A percentile compares a stretch with the other conserved stretches of the same genome.
Conservation (phyloP, 148 eudicot genomes). For the Fagopyrum esculentum region DNA sequence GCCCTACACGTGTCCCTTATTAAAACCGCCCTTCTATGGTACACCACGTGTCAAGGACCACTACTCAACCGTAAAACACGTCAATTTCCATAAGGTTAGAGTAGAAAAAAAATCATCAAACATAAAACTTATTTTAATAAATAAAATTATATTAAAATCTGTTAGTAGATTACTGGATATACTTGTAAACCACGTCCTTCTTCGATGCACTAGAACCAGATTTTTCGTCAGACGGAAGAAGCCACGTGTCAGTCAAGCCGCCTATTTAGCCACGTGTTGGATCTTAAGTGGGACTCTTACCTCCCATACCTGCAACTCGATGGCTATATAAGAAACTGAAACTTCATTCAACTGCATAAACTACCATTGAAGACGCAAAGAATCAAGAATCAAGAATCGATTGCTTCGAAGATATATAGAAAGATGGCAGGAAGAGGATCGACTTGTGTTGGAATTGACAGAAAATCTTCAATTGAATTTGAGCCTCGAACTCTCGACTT, state of each 20-base stretch:
- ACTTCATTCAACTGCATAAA: background rate
- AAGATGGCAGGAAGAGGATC: constrained; percentile 12
- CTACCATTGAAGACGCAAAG: background rate
- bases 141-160: background rate
- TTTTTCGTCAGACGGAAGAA: background rate
- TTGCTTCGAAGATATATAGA: background rate
- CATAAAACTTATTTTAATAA: background rate
- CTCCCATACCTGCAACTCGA: background rate
- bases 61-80: background rate
- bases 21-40: background rate
- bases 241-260: constrained; percentile 10
- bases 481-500: constrained; percentile 53
- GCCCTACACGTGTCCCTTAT: background rate
- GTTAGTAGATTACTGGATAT: background rate
- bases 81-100: background rate
- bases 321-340: background rate
- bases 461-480: constrained; percentile 42
- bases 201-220: background rate
- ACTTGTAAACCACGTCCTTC: background rate
- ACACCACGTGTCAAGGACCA: background rate
- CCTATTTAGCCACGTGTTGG: background rate
- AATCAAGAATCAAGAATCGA: background rate
- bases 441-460: constrained; percentile 20
- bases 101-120: background rate
- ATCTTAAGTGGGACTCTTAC: background rate